Conservation (phyloP, 768 basidiomycete genomes). For the Hygrocybe punicea region DNA sequence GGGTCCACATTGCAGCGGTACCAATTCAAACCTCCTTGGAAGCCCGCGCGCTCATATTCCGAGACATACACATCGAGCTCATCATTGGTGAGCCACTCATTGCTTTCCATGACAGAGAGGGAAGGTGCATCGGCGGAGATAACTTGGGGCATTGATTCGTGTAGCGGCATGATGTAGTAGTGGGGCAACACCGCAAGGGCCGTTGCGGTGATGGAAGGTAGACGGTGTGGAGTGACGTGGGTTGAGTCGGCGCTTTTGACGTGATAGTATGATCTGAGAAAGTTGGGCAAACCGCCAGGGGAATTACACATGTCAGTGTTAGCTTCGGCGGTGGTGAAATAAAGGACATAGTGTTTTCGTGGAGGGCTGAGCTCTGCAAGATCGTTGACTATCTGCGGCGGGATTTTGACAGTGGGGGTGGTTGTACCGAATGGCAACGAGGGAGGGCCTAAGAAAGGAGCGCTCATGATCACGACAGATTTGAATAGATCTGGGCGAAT, state of each 20-base stretch:
- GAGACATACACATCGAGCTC: slow-evolving; percentile 49
- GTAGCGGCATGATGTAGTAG: slow-evolving; percentile 60
- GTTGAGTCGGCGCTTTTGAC: slow-evolving; percentile 57
- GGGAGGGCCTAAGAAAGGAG: slow-evolving; percentile 50
- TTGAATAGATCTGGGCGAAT: slow-evolving; percentile 55
- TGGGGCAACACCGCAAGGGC: slow-evolving; percentile 46
- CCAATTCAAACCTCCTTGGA: slow-evolving; percentile 61
- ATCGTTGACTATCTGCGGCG: slow-evolving; percentile 12
- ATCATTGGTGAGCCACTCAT: slow-evolving; percentile 53
- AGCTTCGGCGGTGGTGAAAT: slow-evolving; percentile 47
- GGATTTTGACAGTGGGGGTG: slow-evolving; percentile 9
- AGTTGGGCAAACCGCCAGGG: slow-evolving; percentile 44
- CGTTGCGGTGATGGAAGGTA: slow-evolving; percentile 32
- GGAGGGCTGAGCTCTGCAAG: slow-evolving; percentile 47
- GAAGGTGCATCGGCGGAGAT: slow-evolving; percentile 37
- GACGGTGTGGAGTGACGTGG: slow-evolving; percentile 39
- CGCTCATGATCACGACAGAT: slow-evolving; percentile 58
- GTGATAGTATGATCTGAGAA: slow-evolving; percentile 55
- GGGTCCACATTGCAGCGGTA: slow-evolving; percentile 45
- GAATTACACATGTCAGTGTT: slow-evolving; percentile 44
- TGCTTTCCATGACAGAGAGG: slow-evolving; percentile 23
- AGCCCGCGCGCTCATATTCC: slow-evolving; percentile 52
- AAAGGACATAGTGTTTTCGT: slow-evolving; percentile 54
- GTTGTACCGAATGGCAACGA: slow-evolving; percentile 17
- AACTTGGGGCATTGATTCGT: slow-evolving; percentile 52